Evolutionary conservation across 495 filamentous ascomycete species (phyloP), one percentile per base, ranked within the genome.

Genomic region (Podospora appendiculata): DNA sequence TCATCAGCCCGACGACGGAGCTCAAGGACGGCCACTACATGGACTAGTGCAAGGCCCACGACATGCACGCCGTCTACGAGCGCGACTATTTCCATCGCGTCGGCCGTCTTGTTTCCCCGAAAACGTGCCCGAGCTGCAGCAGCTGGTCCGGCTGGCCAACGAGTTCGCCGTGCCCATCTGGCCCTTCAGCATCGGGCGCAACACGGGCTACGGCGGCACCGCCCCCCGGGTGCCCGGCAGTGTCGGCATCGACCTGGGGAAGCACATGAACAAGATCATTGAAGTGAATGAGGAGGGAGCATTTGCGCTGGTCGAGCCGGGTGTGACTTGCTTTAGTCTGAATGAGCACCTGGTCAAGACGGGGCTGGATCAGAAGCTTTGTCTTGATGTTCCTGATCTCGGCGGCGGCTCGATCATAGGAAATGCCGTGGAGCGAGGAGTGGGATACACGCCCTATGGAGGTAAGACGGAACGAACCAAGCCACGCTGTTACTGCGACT

Each of bases 151-250:
- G 10, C 13, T 10, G 3, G 36, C 36, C 36, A 38, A 38, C 36
- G 13, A 38, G 36, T 43, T 6, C 40, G 48, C 46, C 33, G 34
- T 36, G 2, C 50, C 38, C 51, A 34, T 43, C 36, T 38, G 13
- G 9, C 42, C 53, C 16, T 19, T 40, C 42, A 77, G 72, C 4
- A 72, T 77, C 45, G 79, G 79, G 1, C 57, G 76, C 12, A 80
- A 81, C 41, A 48, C 70, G 6, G 77, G 77, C 12, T 81, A 84
- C 57, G 81, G 81, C 6, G 81, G 81, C 35, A 71, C 77, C 3
- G 76, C 77, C 0, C 75, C 79, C 0, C 60, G 76, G 7, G 70
- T 83, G 2, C 69, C 66, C 0, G 79, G 79, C 7, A 70, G 66
- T 14, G 70, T 82, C 0, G 73, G 74, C 2, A 38, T 84, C 0